Percentiles rank a stretch among this genome's conserved stretches.
phyloP scores from a whole-genome alignment of 768 basidiomycete genomes.

The Polyporus arcularius region DNA sequence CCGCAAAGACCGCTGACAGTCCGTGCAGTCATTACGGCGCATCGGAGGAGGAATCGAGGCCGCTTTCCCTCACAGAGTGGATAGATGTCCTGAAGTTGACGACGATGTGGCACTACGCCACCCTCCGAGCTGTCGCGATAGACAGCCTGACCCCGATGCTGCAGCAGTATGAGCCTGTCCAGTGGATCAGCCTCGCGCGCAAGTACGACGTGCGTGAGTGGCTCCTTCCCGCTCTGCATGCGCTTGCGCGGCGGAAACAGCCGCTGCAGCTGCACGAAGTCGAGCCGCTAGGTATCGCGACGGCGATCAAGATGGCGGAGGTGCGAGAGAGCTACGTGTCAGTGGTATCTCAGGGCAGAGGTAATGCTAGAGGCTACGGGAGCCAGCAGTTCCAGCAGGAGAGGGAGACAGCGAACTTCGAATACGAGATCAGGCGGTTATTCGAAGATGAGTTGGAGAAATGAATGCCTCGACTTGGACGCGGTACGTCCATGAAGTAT shows the following conservation, averaged over 20 bases:
- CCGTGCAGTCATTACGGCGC: conserved; percentile 14
- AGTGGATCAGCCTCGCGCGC: conserved; percentile 19
- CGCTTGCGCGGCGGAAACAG: conserved; percentile 1
- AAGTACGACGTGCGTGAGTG: conserved; percentile 23
- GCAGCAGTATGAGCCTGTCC: conserved; percentile 12
- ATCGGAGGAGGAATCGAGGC: neutral
- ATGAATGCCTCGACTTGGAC: too few species aligned
- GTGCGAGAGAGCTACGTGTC: too few species aligned
- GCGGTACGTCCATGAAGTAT: too few species aligned
- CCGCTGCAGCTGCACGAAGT: conserved; percentile 7
- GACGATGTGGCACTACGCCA: conserved; percentile 10
- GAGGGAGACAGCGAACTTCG: too few species aligned
- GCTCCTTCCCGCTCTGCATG: conserved; percentile 20
- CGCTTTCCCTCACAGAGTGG: conserved; percentile 16
- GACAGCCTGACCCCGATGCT: conserved; percentile 15
- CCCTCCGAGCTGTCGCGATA: conserved; percentile 17
- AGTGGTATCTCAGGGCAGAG: too few species aligned
- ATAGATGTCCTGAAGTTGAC: conserved; percentile 17
- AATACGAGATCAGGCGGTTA: too few species aligned
- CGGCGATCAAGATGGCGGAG: conserved; percentile 9
- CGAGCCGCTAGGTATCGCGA: conserved; percentile 7
- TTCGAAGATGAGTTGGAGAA: too few species aligned
- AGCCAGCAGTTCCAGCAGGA: too few species aligned
- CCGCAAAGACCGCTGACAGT: neutral
- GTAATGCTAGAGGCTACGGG: too few species aligned